These are phyloP conservation scores for Crithidia brevicula DNA, from an alignment of 208 protist genomes.

Conservation along the genomic window DNA sequence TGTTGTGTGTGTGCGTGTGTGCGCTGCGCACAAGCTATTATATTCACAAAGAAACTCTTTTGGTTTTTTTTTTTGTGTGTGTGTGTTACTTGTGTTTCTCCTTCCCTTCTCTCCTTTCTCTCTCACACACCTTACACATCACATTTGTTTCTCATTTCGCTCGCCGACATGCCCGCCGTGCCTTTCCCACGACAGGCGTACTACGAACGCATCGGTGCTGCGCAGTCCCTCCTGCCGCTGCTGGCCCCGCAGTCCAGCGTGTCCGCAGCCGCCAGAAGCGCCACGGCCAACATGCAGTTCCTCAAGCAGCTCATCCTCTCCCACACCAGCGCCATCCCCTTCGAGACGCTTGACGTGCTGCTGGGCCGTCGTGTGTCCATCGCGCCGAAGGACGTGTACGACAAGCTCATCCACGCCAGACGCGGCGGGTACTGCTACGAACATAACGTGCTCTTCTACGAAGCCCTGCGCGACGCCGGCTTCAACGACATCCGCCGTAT, in stretches of 20 bases:
- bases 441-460: conserved; percentile 25
- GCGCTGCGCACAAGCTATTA: no score
- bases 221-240: conserved; percentile 5
- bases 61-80: background rate
- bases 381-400: conserved; percentile 7
- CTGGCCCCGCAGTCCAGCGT: conserved; percentile 2
- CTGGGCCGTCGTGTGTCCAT: conserved; percentile 28
- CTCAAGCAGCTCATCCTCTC: conserved; percentile 17
- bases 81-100: no score
- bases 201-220: conserved; percentile 28
- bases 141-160: background rate
- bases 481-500: conserved; percentile 6
- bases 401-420: conserved; percentile 27
- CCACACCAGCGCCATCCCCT: conserved; percentile 17
- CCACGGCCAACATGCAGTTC: background rate
- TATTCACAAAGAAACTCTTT: background rate
- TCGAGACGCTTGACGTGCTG: conserved; percentile 21
- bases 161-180: background rate
- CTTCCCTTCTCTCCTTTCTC: background rate
- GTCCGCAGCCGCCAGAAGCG: background rate
- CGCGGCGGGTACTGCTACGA: conserved; percentile 40
- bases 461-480: conserved; percentile 17
- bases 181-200: conserved; percentile 20
- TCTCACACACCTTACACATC: background rate
- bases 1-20: no score